Base-by-base conservation (phyloP, 192 early-diverging fungal genomes). In the Podila clonocystis region DNA sequence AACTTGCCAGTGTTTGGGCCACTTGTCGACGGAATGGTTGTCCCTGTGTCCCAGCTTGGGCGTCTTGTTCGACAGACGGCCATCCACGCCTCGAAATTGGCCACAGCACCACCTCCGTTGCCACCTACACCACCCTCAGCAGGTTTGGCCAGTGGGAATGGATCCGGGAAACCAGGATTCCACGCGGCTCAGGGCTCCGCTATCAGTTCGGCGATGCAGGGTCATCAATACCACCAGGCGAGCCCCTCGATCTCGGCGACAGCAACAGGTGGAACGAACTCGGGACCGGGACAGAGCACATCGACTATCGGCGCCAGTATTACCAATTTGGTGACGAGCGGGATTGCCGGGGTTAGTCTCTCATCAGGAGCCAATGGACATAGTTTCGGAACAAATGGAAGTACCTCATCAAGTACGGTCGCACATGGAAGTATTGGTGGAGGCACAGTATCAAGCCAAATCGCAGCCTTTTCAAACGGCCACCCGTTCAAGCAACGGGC, bases 1-100 rank as follows among this genome's bases (percentile, higher is more conserved):
- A 85, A 91, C 76, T 86, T 98, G 22, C 89, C 91, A 5, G 83
- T 88, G 5, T 98, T 98, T 88, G 98, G 98, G 1, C 97, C 97
- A 12, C 76, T 99, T 22, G 86, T 93, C 24, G 85, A 92, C 72
- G 91, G 91, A 9, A 92, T 92, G 89, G 87, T 97, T 2, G 90
- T 97, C 13, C 93, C 92, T 0, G 87, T 92, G 52, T 83, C 87
- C 17, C 84, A 89, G 0, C 84, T 99, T 17, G 94, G 94, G 1
- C 86, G 89, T 19, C 83, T 97, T 3, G 94, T 97, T 0, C 84
- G 97, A 30, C 82, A 89, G 26, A 96, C 96, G 2, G 95, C 95
- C 5, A 89, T 97, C 36, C 88, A 94, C 72, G 97, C 95, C 3
- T 52, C 70, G 19, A 61, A 70, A 67, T 28, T 80, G 13, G 77